Evolutionary conservation across 179 eudicot genomes (phyloP), one percentile per base, ranked within the genome.

Genomic region (Actinidia arguta): DNA sequence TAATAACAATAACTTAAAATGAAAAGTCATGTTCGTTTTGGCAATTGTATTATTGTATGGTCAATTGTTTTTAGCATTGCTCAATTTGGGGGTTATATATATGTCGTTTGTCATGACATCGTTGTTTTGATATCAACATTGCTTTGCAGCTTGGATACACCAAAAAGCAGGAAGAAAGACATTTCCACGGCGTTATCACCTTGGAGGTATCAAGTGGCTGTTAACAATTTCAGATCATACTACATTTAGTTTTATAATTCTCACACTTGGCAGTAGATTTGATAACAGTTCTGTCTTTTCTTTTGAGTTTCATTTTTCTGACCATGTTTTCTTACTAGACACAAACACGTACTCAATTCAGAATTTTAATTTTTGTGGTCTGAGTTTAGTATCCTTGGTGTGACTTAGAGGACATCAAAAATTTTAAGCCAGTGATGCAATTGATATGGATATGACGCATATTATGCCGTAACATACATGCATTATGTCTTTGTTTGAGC

Each of bases 91-190:
- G 10, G 48, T 69, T 31, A 66, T 71, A 66, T 71, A 0, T 3
- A 64, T 75, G 4, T 18, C 12, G 18, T 76, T 46, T 27, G 56
- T 85, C 50, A 31, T 71, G 24, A 36, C 13, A 31, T 71, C 50
- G 27, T 18, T 56, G 17, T 76, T 77, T 42, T 80, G 71, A 72
- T 68, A 31, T 24, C 52, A 47, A 74, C n/a, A 24, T 76, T 73
- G 63, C 73, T 61, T 78, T 89, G 90, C 97, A 97, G 99, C 99
- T 97, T 87, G 99, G 98, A 58, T 97, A 97, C 90, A 95, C 98
- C 52, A 95, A 95, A 84, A 95, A 92, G 87, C 99, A 95, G 82
- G 99, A 97, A 90, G 99, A 97, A 87, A 88, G 90, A 50, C 98
- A 93, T 88, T 97, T 97, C 58, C 99, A 95, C 50, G 99, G 98